Conservation (phyloP, 1,284 basidiomycete genomes). For the Tilletiopsis washingtonensis region DNA sequence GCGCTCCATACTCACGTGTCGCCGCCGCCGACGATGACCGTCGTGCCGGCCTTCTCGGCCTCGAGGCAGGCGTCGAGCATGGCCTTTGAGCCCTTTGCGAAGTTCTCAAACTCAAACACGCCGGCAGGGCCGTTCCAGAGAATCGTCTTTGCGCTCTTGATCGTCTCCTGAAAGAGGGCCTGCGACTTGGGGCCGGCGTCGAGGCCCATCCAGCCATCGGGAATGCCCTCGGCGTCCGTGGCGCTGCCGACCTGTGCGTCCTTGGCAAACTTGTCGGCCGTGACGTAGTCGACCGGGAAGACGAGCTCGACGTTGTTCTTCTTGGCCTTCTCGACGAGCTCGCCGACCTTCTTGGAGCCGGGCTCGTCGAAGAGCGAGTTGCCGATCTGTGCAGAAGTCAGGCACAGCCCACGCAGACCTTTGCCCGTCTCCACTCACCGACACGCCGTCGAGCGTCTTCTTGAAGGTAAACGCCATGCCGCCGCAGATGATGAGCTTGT, state of each 20-base stretch:
- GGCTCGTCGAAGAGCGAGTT: conserved; percentile 87
- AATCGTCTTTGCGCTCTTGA: conserved; percentile 86
- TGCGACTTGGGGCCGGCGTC: conserved; percentile 61
- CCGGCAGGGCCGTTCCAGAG: conserved; percentile 89
- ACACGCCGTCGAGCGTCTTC: conserved; percentile 75
- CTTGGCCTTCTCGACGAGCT: conserved; percentile 85
- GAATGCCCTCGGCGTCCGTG: conserved; percentile 77
- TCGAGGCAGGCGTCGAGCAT: conserved; percentile 81
- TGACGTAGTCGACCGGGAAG: conserved; percentile 91
- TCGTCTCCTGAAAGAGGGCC: conserved; percentile 69
- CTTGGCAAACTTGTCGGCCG: conserved; percentile 90
- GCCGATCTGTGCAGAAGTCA: conserved; percentile 67
- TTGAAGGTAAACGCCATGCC: conserved; percentile 99
- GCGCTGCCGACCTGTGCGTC: conserved; percentile 71
- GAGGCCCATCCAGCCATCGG: conserved; percentile 88
- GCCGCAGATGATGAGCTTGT: conserved; percentile 92
- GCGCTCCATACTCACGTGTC: conserved; percentile 17
- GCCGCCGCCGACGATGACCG: conserved; percentile 68
- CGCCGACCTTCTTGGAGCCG: conserved; percentile 78
- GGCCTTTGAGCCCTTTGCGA: conserved; percentile 74
- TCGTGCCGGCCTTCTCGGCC: conserved; percentile 75
- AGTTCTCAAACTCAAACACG: conserved; percentile 92
- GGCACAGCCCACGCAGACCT: not conserved
- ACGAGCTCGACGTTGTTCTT: conserved; percentile 87
- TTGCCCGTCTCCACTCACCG: not conserved